A percentile compares a stretch with the other conserved stretches of the same genome.
phyloP scores from a whole-genome alignment of 2,329 filamentous ascomycete genomes.

The Madurella mycetomatis region DNA sequence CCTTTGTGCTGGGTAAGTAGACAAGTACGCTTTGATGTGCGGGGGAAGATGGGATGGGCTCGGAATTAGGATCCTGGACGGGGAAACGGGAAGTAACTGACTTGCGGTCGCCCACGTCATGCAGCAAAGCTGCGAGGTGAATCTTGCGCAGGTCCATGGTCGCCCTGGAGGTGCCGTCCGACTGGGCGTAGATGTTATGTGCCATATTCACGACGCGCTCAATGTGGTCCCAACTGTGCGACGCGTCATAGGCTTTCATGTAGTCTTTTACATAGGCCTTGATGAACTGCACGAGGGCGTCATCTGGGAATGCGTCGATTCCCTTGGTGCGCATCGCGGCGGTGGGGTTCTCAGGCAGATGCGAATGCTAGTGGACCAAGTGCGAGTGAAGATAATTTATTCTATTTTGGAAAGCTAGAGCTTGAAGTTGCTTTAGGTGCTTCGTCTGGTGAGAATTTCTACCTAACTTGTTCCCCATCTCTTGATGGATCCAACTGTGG shows the following conservation, averaged over 20 bases:
- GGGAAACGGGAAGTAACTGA: constrained; percentile 4
- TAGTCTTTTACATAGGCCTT: constrained; percentile 63
- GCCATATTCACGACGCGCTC: constrained; percentile 72
- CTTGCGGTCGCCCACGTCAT: constrained; percentile 86
- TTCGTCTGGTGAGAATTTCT: too few relatives aligned
- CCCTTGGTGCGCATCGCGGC: constrained; percentile 11
- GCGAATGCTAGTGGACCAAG: neutral
- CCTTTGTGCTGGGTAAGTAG: neutral
- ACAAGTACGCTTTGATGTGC: neutral
- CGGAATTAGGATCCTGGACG: neutral
- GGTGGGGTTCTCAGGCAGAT: neutral
- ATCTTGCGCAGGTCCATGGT: constrained; percentile 51
- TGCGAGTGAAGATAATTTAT: neutral
- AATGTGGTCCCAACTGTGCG: constrained; percentile 85
- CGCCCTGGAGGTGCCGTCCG: constrained; percentile 31
- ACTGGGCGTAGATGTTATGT: constrained; percentile 55
- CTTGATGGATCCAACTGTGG: too few relatives aligned
- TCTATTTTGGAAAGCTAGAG: too few relatives aligned
- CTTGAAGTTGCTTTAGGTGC: too few relatives aligned
- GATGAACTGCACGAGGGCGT: constrained; percentile 50
- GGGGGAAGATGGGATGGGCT: neutral
- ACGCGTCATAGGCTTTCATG: constrained; percentile 76
- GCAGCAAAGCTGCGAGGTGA: constrained; percentile 69
- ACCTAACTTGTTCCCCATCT: too few relatives aligned
- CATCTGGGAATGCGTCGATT: constrained; percentile 31